A percentile compares a stretch with the other conserved stretches of the same genome.
These are phyloP conservation scores for Neoarthrinium moseri DNA, from an alignment of 2,329 filamentous ascomycete species.

Conservation along the genomic window DNA sequence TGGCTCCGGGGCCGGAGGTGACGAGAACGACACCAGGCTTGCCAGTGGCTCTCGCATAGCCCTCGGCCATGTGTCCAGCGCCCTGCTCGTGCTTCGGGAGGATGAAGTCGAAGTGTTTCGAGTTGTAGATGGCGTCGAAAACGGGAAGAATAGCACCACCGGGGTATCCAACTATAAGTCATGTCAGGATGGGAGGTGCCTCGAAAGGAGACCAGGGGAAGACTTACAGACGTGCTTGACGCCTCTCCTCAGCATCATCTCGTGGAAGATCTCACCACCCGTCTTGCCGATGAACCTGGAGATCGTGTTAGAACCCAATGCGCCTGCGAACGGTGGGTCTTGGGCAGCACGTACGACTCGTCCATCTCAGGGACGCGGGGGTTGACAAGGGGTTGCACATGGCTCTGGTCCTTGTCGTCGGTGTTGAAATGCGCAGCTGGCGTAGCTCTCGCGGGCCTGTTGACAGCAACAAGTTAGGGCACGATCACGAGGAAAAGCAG, in stretches of 20 bases:
- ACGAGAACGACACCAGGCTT: constrained; percentile 95
- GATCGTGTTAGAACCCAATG: neutral
- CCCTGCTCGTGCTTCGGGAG: constrained; percentile 96
- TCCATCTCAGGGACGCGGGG: constrained; percentile 65
- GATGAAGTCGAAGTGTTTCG: constrained; percentile 93
- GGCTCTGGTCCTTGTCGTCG: constrained; percentile 44
- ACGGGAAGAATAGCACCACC: constrained; percentile 96
- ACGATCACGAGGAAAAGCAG: constrained; percentile 24
- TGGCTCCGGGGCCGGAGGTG: constrained; percentile 93
- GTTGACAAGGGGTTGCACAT: constrained; percentile 70
- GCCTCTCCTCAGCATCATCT: constrained; percentile 93
- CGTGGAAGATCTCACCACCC: constrained; percentile 95
- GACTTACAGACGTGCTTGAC: constrained; percentile 93
- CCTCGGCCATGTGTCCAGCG: constrained; percentile 97
- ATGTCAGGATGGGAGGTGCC: constrained; percentile 11
- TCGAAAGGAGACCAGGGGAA: neutral
- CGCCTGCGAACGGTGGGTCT: too few relatives aligned
- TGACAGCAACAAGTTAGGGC: constrained; percentile 9
- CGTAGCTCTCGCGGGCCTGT: constrained; percentile 54
- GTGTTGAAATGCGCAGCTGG: constrained; percentile 64
- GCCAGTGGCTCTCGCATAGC: constrained; percentile 90
- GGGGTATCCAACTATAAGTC: constrained; percentile 73
- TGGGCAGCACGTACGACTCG: constrained; percentile 58
- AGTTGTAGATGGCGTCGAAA: constrained; percentile 99
- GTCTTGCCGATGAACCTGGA: constrained; percentile 86